Evolutionary conservation across 2,329 filamentous ascomycete species (phyloP), one percentile per base, ranked within the genome.

Genomic region (Diaporthe sp.): DNA sequence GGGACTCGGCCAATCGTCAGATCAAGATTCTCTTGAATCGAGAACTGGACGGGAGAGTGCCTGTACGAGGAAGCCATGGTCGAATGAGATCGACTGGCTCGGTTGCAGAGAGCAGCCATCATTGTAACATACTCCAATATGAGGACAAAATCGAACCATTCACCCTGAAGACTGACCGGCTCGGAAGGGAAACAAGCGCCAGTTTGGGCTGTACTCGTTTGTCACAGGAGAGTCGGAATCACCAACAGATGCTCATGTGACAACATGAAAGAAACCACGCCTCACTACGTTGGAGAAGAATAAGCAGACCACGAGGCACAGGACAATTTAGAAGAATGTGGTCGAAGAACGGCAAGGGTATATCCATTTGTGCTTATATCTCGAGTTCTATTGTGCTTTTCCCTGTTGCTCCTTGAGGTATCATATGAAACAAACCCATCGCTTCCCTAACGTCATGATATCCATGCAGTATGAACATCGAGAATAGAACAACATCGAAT

Each of bases 391-490:
- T 51, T 57, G 55, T 72, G 53, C 42, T 62, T 57, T 44, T 53
- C 62, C 62, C 53, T 28, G 44, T 39, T 55, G 72, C 61, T 77
- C 70, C 73, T 49, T 51, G 61, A 77, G 76, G 76, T 77, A 77
- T 77, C 76, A 77, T 75, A 60, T 77, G 73, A 72, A 71, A 42
- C 34, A 75, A 75, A 75, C 55, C 46, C 34, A 51, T 53, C 62
- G 62, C 70, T 73, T 77, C 73, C 73, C 71, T 67, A 73, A 34
- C 31, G 55, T 46, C 53, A 51, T 65, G 46, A 55, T 44, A 44
- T 37, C 58, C 61, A 73, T 65, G 31, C 53, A 39, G 51, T n/a
- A 73, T 51, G 57, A 31, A 68, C 70, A 68, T 67, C 55, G 31
- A 71, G 62, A 65, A 77, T 53, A 60, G 57, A 65, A 75, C 51